Conservation (phyloP, 495 filamentous ascomycete species). For the Pyrenula massariospora region DNA sequence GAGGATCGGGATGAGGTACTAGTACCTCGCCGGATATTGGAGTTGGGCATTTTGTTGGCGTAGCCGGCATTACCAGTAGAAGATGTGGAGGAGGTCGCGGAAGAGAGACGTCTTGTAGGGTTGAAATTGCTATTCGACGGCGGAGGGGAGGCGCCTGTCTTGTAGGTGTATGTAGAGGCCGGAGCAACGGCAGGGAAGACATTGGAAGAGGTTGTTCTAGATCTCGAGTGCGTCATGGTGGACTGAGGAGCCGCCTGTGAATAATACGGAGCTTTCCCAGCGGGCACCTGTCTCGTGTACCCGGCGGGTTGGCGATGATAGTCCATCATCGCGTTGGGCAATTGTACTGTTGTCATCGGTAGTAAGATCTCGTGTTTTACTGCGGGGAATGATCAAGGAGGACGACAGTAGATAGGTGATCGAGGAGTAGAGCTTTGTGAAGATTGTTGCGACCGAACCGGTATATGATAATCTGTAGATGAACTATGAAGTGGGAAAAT, state of each 20-base stretch:
- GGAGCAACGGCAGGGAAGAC: conserved; percentile 32
- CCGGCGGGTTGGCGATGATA: not conserved
- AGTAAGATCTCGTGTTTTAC: not conserved
- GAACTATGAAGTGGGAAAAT: not conserved
- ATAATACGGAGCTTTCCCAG: not conserved
- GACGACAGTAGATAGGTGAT: not conserved
- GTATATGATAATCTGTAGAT: no score
- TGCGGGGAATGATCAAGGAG: not conserved
- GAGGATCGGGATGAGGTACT: conserved; percentile 57
- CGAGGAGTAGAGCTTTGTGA: not conserved
- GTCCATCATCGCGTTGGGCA: not conserved
- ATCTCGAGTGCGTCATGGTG: conserved; percentile 34
- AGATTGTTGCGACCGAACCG: not conserved
- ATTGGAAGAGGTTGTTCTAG: conserved; percentile 50
- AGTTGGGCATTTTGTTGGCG: conserved; percentile 19
- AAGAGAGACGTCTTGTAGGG: conserved; percentile 55
- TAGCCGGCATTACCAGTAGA: conserved; percentile 37
- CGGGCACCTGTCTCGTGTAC: not conserved
- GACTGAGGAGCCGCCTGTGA: conserved; percentile 5
- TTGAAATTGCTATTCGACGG: not conserved
- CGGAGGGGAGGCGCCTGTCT: not conserved
- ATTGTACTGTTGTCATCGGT: not conserved
- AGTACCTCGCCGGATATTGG: conserved; percentile 51
- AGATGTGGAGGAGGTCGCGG: conserved; percentile 58
- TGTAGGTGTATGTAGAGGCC: conserved; percentile 17